phyloP scores from a whole-genome alignment of 2,329 filamentous ascomycete genomes.

The Phialophora verrucosa region DNA sequence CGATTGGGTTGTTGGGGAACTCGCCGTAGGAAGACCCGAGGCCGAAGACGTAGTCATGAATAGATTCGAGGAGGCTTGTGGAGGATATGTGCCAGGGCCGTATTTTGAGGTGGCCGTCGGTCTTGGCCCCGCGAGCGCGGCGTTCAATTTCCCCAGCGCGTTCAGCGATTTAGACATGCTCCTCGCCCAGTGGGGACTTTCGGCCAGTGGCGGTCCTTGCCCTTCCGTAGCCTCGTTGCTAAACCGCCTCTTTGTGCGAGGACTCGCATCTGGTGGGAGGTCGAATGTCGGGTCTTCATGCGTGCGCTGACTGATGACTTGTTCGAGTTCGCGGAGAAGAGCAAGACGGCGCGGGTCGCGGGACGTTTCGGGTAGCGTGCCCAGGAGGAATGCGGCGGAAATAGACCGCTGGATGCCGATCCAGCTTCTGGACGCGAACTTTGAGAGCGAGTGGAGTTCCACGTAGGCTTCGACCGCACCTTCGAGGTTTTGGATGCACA shows the following conservation, averaged over 20 bases:
- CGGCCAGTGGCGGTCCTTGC: conserved; percentile 21
- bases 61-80: conserved; percentile 10
- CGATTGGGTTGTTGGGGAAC: conserved; percentile 14
- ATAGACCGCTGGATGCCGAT: conserved; percentile 55
- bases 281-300: conserved; percentile 39
- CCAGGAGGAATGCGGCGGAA: conserved; percentile 55
- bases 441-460: conserved; percentile 56
- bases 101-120: conserved; percentile 17
- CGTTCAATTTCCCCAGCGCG: conserved; percentile 53
- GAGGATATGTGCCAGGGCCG: conserved; percentile 22
- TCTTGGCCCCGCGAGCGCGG: conserved; percentile 43
- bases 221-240: conserved; percentile 23
- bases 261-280: conserved; percentile 25
- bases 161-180: conserved; percentile 54
- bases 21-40: conserved; percentile 1
- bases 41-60: conserved; percentile 10
- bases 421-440: conserved; percentile 54
- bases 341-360: conserved; percentile 48
- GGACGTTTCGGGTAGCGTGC: conserved; percentile 53
- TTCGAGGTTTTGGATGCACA: conserved; percentile 62
- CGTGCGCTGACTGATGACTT: conserved; percentile 52
- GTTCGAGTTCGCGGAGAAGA: conserved; percentile 51
- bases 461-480: conserved; percentile 65
- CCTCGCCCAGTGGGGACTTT: conserved; percentile 52
- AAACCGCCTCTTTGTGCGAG: conserved; percentile 33